Conservation (phyloP, 106 monocot species). For the Acorus calamus region DNA sequence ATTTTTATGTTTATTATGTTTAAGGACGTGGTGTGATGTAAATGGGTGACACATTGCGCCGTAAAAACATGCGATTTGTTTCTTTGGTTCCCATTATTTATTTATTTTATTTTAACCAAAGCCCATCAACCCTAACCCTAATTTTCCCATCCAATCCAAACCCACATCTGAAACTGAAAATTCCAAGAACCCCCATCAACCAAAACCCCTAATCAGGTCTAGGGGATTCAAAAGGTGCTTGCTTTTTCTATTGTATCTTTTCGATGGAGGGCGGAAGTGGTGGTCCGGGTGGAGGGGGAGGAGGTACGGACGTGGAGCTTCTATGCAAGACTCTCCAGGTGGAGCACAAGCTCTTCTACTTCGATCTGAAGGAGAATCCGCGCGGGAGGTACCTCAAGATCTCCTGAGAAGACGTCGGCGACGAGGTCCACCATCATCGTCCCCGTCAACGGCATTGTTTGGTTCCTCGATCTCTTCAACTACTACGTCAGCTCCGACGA, state of each 20-base stretch:
- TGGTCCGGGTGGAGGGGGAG: slow-evolving; percentile 2
- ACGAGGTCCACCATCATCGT: background rate
- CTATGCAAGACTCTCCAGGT: background rate
- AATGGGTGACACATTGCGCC: too few species aligned
- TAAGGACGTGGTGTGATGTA: too few species aligned
- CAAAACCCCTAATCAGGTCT: too few species aligned
- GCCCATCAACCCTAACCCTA: too few species aligned
- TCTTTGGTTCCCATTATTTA: too few species aligned
- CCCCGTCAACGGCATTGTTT: slow-evolving; percentile 14
- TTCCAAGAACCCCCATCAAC: too few species aligned
- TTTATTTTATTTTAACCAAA: too few species aligned
- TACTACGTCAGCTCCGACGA: background rate
- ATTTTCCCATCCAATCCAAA: too few species aligned
- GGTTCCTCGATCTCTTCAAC: slow-evolving; percentile 46
- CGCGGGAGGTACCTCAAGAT: slow-evolving; percentile 82
- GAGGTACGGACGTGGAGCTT: background rate
- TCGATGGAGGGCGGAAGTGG: slow-evolving; percentile 14
- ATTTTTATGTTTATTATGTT: too few species aligned
- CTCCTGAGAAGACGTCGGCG: slow-evolving; percentile 32
- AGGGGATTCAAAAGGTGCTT: background rate
- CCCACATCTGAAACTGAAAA: too few species aligned
- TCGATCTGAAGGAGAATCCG: slow-evolving; percentile 90
- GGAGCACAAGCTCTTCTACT: slow-evolving; percentile 84
- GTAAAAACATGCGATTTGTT: too few species aligned
- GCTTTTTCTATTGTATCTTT: slow-evolving; percentile 25